Base-by-base conservation (phyloP, 345 rosid genomes). In the Heritiera littoralis region DNA sequence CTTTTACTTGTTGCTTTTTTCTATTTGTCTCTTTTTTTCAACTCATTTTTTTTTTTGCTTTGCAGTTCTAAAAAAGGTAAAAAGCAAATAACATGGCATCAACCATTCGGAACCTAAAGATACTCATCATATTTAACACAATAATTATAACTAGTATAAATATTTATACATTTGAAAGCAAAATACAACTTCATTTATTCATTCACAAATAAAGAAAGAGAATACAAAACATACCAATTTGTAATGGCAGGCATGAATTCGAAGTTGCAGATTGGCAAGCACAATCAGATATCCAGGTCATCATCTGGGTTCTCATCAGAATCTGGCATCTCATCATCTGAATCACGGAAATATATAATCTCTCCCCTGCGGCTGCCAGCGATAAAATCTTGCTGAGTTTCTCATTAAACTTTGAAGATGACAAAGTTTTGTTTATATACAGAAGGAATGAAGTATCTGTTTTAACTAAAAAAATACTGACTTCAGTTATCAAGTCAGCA, bases 221-320 rank as follows among this genome's bases (percentile, higher is more conserved):
- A 59, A 60, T 43, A n/a, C 15, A 10, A 32, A 30, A 32, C n/a
- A 60, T 28, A 63, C 20, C 67, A 76, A 63, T 45, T 75, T 41
- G 23, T 20, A 20, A 41, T 45, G 67, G 5, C n/a, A 28, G 35
- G 43, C 69, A 75, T 41, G 52, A 48, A 60, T 14, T 32, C 45
- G 61, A 38, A 67, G 4, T 17, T 72, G 7, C 41, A 46, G 38
- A 49, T 28, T 73, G 9, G 3, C 49, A 7, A 77, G 58, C 74
- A 41, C 4, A 40, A 61, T 86, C 75, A 96, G 69, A 96, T 92
- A 80, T 96, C 99, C 81, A 94, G 76, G 88, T 96, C 98, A 88
- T 94, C 98, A 78, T 95, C 99, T 30, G 98, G 97, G 75, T 95
- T 98, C 81, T 95, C 99, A 59, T 93, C 99, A 11, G 99, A 95